Conservation (phyloP, 1,284 basidiomycete genomes). For the Thelephora terrestris region DNA sequence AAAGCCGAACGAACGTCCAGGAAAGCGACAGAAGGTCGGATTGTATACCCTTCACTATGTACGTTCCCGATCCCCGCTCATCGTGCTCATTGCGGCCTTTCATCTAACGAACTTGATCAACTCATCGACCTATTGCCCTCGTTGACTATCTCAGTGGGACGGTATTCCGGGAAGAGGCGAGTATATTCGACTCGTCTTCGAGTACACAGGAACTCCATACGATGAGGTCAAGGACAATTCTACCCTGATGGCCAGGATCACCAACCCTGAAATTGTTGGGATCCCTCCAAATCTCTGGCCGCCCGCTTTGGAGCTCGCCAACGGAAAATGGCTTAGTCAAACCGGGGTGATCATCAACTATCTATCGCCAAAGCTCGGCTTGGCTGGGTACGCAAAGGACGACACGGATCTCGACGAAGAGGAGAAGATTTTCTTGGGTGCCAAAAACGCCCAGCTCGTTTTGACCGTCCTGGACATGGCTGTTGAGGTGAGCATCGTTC, state of each 20-base stretch:
- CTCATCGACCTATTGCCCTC: not conserved
- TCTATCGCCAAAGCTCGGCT: slow-evolving; percentile 29
- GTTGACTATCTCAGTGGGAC: slow-evolving; percentile 18
- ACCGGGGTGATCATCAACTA: slow-evolving; percentile 33
- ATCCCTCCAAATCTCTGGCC: slow-evolving; percentile 26
- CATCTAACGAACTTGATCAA: not conserved
- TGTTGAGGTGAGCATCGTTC: slow-evolving; percentile 25
- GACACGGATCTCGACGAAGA: slow-evolving; percentile 13
- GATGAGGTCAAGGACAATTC: slow-evolving; percentile 19
- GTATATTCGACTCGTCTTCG: slow-evolving; percentile 35
- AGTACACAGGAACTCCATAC: slow-evolving; percentile 29
- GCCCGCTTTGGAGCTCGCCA: slow-evolving; percentile 27
- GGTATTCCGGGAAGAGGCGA: slow-evolving; percentile 37
- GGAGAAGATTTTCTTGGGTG: slow-evolving; percentile 15
- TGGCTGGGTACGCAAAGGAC: slow-evolving; percentile 21
- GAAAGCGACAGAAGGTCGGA: slow-evolving; percentile 20
- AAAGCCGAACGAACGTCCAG: too few species aligned
- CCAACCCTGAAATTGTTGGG: slow-evolving; percentile 12
- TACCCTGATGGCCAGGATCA: slow-evolving; percentile 13
- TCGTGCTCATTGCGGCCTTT: not conserved
- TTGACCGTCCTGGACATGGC: slow-evolving; percentile 33
- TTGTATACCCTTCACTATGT: slow-evolving; percentile 25
- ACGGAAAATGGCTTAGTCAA: slow-evolving; percentile 26
- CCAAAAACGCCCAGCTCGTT: slow-evolving; percentile 28
- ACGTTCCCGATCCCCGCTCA: slow-evolving; percentile 6